These are phyloP conservation scores for Domatiomyces catenatus DNA, from an alignment of 2,329 filamentous ascomycete species.

Conservation along the genomic window DNA sequence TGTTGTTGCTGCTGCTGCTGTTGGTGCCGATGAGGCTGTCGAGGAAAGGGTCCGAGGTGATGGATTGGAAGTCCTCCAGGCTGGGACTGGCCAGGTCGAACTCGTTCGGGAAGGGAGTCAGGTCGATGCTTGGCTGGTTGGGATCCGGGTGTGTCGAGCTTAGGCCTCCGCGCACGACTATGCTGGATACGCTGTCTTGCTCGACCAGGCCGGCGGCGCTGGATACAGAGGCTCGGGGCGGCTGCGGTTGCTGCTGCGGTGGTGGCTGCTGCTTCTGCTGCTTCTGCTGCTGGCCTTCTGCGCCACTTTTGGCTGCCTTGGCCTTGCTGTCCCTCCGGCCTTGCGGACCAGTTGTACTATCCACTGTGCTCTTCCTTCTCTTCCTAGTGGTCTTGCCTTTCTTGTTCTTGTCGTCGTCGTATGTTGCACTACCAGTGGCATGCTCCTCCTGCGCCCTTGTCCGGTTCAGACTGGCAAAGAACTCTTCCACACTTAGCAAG, in stretches of 20 bases:
- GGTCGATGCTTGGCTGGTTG: background rate
- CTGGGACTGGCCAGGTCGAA: conserved; percentile 15
- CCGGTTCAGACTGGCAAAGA: conserved; percentile 67
- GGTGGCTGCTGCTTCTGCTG: conserved; percentile 11
- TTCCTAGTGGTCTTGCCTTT: conserved; percentile 29
- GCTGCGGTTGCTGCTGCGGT: conserved; percentile 13
- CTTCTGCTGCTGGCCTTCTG: background rate
- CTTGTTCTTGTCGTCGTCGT: conserved; percentile 24
- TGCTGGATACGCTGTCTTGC: background rate
- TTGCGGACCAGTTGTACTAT: conserved; percentile 20
- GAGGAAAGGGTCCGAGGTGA: conserved; percentile 1
- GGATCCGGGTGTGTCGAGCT: background rate
- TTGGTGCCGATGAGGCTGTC: conserved; percentile 17
- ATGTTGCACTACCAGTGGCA: conserved; percentile 7
- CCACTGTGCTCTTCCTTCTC: conserved; percentile 20
- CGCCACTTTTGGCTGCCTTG: conserved; percentile 3
- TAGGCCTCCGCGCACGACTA: background rate
- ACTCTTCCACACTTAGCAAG: conserved; percentile 87
- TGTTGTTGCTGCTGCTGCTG: conserved; percentile 1
- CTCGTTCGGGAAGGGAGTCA: conserved; percentile 6
- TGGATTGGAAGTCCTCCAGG: conserved; percentile 3
- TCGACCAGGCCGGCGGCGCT: background rate
- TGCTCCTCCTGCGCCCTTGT: conserved; percentile 31
- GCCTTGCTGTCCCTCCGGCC: background rate
- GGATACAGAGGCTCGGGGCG: conserved; percentile 2